Conservation (phyloP, 148 eudicot genomes). For the Spergularia marina region DNA sequence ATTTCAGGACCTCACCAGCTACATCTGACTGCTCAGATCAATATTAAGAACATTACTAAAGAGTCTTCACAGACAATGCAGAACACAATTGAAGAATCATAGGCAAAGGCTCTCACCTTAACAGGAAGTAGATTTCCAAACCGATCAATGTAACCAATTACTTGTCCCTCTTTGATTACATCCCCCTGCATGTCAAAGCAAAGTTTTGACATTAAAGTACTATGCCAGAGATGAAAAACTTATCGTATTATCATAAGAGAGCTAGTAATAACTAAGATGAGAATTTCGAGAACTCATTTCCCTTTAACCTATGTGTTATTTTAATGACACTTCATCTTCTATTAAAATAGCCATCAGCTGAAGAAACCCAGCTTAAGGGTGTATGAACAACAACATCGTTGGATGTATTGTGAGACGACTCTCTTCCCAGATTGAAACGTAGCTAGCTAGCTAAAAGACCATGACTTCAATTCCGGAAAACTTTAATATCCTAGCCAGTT, state of each 20-base stretch:
- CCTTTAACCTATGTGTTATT: no score
- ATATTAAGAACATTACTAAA: conserved; percentile 7
- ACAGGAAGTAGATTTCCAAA: conserved; percentile 80
- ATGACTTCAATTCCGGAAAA: background rate
- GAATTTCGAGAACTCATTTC: no score
- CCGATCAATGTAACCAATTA: conserved; percentile 77
- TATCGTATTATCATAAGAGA: background rate
- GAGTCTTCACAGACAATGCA: background rate
- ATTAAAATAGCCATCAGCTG: no score
- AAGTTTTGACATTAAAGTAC: background rate
- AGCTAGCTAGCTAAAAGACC: background rate
- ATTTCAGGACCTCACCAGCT: conserved; percentile 78
- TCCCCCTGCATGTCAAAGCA: conserved; percentile 60
- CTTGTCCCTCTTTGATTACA: conserved; percentile 81
- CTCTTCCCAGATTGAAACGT: background rate
- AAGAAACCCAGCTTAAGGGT: background rate
- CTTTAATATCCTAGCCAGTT: background rate
- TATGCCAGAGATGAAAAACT: background rate
- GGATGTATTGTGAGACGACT: background rate
- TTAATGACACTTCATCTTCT: no score
- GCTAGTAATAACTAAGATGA: no score
- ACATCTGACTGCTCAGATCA: conserved; percentile 67
- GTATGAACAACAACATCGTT: background rate
- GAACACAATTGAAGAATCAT: conserved; percentile 9
- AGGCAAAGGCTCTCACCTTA: conserved; percentile 54